Base-by-base conservation (phyloP, 1,284 basidiomycete species). In the Xerocomus minutiporus region DNA sequence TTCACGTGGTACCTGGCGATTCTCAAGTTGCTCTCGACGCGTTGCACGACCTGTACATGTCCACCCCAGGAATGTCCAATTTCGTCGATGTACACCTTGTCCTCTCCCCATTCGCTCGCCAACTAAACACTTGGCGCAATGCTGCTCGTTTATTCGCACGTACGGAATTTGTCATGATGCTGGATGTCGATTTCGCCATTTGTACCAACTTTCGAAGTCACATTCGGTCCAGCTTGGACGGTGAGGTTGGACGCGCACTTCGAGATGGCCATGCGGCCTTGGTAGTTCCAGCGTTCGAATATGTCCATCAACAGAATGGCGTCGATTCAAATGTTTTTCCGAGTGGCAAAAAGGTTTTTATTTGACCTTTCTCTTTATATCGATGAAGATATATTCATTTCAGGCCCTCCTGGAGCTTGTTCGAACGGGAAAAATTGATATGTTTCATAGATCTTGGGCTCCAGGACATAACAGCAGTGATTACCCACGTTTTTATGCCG, bases 81-180 rank as follows among this genome's bases (percentile, higher is more conserved):
- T 85, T 82, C 56, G 91, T 93, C 40, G 93, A 95, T 62, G 81
- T 95, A 9, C 93, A 96, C 63, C 81, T 96, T 31, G 83, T 94
- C 32, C 77, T 94, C 60, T 91, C 92, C 52, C 79, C 83, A 2
- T 90, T 89, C 61, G 84, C 87, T 56, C 78, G 89, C 4, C 82
- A 91, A 64, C 86, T 93, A 74, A 93, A 93, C 69, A 83, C 88
- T 38, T 93, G 91, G 88, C 78, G 91, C 39, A 93, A 93, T 65
- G 79, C 84, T 34, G 91, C 91, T 11, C 80, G 90, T 40, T 74
- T 90, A 50, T 89, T 90, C 62, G 84, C 89, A 2, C 78, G 88
- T 12, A 91, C 90, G 5, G 80, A 86, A 57, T 90, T 82, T 60
- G 80, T 92, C 48, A 88, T 93, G 84, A 89, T 92, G 84, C 81